phyloP scores from a whole-genome alignment of 257 asterid genomes.

The Gardenia jasminoides region DNA sequence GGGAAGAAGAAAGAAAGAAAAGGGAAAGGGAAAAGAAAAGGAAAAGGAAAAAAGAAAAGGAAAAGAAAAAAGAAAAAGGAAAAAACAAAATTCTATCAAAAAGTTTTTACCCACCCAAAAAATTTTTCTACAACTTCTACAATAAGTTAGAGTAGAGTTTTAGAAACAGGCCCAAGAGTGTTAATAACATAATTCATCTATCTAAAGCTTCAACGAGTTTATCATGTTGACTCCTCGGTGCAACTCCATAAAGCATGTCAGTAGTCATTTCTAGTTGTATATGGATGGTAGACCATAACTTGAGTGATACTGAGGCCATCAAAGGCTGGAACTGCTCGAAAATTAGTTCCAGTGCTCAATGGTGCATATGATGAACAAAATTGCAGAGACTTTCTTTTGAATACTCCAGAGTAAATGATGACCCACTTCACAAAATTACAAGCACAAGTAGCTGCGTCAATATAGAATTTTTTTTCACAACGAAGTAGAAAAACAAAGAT shows the following conservation, averaged over 20 bases:
- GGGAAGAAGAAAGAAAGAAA: too few species aligned
- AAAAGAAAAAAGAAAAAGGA: too few species aligned
- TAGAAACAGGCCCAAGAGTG: too few species aligned
- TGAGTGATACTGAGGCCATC: not conserved
- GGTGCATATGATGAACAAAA: not conserved
- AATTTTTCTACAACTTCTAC: too few species aligned
- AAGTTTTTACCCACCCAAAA: too few species aligned
- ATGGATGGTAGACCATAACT: not conserved
- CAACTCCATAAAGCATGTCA: not conserved
- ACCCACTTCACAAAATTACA: too few species aligned
- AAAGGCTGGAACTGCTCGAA: not conserved
- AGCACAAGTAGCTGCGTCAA: not conserved
- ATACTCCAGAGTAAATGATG: not conserved
- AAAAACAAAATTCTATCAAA: too few species aligned
- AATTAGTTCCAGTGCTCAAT: slow-evolving; percentile 1
- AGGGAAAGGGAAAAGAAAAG: too few species aligned
- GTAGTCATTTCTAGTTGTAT: not conserved
- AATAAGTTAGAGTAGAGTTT: too few species aligned
- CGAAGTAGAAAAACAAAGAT: not conserved
- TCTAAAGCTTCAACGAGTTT: not conserved
- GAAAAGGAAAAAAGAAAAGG: too few species aligned
- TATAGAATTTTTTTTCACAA: not conserved
- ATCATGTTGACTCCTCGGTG: not conserved
- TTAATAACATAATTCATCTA: not conserved
- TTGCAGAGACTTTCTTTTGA: not conserved